Conservation (phyloP, 2,329 filamentous ascomycete genomes). For the Hypoxylon sp. region DNA sequence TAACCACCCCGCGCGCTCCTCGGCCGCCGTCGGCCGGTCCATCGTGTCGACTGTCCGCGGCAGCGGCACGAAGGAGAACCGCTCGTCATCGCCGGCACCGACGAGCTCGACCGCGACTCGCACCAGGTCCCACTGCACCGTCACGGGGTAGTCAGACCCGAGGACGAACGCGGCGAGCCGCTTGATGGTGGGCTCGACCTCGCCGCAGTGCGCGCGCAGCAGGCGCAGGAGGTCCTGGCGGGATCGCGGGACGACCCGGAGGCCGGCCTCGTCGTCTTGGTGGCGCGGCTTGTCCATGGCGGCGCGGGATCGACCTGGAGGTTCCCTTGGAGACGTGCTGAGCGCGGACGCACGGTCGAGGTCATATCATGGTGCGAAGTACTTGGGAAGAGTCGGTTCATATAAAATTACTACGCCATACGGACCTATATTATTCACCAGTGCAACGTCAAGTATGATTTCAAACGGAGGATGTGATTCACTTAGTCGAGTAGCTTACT, state of each 20-base stretch:
- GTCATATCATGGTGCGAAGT: too few species aligned
- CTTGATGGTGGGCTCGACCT: background rate
- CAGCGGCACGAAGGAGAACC: background rate
- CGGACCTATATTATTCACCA: too few species aligned
- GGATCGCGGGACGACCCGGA: background rate
- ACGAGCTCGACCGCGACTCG: background rate
- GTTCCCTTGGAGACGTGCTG: too few species aligned
- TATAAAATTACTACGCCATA: too few species aligned
- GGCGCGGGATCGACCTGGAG: too few species aligned
- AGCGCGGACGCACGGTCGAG: too few species aligned
- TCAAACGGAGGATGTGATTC: too few species aligned
- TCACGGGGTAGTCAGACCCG: background rate
- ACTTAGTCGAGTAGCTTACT: too few species aligned
- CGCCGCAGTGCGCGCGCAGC: background rate
- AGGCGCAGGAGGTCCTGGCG: background rate
- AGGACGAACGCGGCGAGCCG: background rate
- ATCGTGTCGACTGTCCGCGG: background rate
- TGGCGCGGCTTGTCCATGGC: too few species aligned
- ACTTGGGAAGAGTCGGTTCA: too few species aligned
- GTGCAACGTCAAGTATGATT: too few species aligned
- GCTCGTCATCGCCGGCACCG: background rate
- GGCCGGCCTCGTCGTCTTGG: background rate
- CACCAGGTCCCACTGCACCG: background rate
- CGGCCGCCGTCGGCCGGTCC: background rate
- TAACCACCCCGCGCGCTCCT: background rate